Evolutionary conservation across 768 basidiomycete species (phyloP).

Genomic region (Trametes gibbosa): DNA sequence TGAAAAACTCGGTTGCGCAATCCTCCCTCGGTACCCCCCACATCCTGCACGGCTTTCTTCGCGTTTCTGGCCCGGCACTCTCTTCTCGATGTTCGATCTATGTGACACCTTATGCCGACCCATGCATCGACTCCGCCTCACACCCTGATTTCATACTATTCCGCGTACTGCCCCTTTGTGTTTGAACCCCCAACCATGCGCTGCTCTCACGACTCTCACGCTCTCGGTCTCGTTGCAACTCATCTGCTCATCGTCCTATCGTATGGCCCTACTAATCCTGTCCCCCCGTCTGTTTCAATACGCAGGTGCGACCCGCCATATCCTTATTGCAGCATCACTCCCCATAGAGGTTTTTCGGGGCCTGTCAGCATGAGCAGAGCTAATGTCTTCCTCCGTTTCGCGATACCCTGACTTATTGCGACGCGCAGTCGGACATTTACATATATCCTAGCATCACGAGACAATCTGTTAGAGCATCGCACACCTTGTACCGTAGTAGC

Average conservation of each 20-base stretch:
- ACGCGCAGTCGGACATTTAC: conserved; percentile 46
- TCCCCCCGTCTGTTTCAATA: conserved; percentile 24
- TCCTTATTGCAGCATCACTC: conserved; percentile 21
- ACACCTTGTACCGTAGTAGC: conserved; percentile 40
- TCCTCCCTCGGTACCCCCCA: neutral
- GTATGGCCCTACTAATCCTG: conserved; percentile 40
- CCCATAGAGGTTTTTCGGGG: conserved; percentile 44
- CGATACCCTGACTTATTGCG: conserved; percentile 53
- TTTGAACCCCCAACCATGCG: conserved; percentile 45
- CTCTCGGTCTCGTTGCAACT: conserved; percentile 53
- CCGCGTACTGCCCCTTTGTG: neutral
- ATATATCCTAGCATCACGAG: conserved; percentile 53
- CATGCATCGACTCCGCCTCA: conserved; percentile 20
- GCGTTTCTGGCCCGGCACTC: conserved; percentile 22
- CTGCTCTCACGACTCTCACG: conserved; percentile 57
- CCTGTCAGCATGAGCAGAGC: conserved; percentile 47
- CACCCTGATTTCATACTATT: conserved; percentile 14
- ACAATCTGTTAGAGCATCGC: conserved; percentile 73
- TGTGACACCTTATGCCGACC: conserved; percentile 24
- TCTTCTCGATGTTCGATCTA: conserved; percentile 21
- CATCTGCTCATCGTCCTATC: conserved; percentile 45
- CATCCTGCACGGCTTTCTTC: neutral
- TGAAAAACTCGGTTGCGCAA: conserved; percentile 43
- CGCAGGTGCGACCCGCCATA: conserved; percentile 19
- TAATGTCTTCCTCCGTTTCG: conserved; percentile 50